phyloP scores from a whole-genome alignment of 2,329 filamentous ascomycete species.

The Huntiella savannae region DNA sequence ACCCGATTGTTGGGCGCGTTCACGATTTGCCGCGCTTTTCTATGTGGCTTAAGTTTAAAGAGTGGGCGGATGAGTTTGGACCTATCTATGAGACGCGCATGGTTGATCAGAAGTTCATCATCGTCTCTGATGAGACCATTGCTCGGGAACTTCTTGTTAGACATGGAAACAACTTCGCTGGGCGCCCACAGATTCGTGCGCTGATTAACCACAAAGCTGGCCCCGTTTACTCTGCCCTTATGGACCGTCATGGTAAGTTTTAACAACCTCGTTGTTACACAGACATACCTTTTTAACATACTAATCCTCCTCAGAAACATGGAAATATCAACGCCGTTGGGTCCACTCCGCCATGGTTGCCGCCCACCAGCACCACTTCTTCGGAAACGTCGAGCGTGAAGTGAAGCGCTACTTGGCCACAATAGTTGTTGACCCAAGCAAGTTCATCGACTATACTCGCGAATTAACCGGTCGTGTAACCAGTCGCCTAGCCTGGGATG shows the following conservation, averaged over 20 bases:
- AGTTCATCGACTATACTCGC: constrained; percentile 26
- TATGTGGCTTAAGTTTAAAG: constrained; percentile 32
- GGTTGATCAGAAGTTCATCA: constrained; percentile 22
- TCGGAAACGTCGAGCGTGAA: constrained; percentile 29
- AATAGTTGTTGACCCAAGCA: constrained; percentile 26
- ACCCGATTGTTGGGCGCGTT: constrained; percentile 28
- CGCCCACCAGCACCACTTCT: constrained; percentile 23
- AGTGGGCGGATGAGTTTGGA: constrained; percentile 25
- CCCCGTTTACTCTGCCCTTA: constrained; percentile 28
- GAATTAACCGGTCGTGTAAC: constrained; percentile 32
- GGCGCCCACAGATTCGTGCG: constrained; percentile 30
- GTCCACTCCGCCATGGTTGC: constrained; percentile 29
- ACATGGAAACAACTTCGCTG: constrained; percentile 30
- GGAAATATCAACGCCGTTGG: constrained; percentile 32
- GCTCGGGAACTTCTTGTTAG: constrained; percentile 30
- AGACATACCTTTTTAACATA: not conserved
- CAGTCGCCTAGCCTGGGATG: constrained; percentile 30
- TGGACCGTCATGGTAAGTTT: constrained; percentile 28
- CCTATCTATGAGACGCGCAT: constrained; percentile 26
- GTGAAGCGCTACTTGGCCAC: constrained; percentile 27
- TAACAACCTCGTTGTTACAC: too few relatives aligned
- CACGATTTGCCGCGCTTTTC: constrained; percentile 28
- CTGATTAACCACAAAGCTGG: constrained; percentile 30
- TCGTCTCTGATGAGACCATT: constrained; percentile 29
- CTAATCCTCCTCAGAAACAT: constrained; percentile 20